Conservation (phyloP, 2,329 filamentous ascomycete genomes). For the Macrophomina tecta region DNA sequence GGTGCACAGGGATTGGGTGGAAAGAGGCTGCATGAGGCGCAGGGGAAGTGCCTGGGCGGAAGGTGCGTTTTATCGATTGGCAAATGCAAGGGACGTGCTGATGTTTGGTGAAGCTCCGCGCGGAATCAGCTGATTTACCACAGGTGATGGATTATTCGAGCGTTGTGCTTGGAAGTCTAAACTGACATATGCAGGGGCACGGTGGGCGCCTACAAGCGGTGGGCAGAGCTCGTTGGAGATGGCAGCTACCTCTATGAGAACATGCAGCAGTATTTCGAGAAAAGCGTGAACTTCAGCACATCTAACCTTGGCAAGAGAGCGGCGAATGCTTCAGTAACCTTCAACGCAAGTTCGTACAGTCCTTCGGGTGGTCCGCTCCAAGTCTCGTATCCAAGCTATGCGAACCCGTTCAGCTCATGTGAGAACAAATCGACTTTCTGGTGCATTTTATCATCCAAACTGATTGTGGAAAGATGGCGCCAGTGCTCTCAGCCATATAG, state of each 20-base stretch:
- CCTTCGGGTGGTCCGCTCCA: constrained; percentile 32
- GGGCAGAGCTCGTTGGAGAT: constrained; percentile 34
- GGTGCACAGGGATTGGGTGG: not conserved
- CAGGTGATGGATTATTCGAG: not conserved
- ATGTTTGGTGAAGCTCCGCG: not conserved
- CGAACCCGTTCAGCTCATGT: constrained; percentile 35
- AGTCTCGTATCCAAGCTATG: constrained; percentile 39
- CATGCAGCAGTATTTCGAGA: constrained; percentile 32
- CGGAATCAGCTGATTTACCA: constrained; percentile 31
- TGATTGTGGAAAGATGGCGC: not conserved
- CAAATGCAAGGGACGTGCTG: not conserved
- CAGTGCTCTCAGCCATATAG: constrained; percentile 33
- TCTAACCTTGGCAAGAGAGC: constrained; percentile 2
- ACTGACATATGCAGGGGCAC: not conserved
- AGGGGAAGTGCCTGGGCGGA: constrained; percentile 11
- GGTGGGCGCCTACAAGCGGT: constrained; percentile 28
- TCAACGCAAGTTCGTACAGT: not conserved
- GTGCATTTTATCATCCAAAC: not conserved
- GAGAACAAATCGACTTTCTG: not conserved
- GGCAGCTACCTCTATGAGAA: constrained; percentile 32
- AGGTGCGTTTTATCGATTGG: constrained; percentile 32
- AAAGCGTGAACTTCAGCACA: constrained; percentile 30
- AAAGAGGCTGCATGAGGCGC: not conserved
- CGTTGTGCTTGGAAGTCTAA: too few relatives aligned
- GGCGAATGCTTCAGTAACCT: not conserved